Evolutionary conservation across 78 protist species (phyloP).

Genomic region (Capsaspora owczarzaki): DNA sequence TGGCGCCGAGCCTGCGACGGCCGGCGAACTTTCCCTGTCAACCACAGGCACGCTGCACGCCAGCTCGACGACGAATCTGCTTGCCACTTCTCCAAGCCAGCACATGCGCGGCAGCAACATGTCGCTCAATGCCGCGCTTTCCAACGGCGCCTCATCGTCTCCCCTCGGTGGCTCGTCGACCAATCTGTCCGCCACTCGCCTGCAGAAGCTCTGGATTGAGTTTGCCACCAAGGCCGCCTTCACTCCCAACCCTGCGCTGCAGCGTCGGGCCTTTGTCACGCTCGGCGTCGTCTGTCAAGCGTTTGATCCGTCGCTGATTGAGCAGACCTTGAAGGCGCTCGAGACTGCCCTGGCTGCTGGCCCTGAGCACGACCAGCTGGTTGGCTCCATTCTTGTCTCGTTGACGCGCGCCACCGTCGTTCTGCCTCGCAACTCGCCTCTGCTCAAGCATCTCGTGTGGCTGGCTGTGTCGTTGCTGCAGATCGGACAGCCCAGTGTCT

Average conservation of each 20-base stretch:
- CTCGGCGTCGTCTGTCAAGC: constrained; percentile 32
- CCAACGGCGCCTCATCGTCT: too few species aligned
- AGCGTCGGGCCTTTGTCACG: constrained; percentile 45
- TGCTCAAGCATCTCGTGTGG: constrained; percentile 31
- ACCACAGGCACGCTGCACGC: too few species aligned
- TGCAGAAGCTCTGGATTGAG: too few species aligned
- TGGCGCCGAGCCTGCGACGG: too few species aligned
- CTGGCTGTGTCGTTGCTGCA: constrained; percentile 34
- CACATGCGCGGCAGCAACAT: too few species aligned
- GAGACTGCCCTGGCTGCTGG: not conserved
- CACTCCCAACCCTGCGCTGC: constrained; percentile 41
- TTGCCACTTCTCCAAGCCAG: too few species aligned
- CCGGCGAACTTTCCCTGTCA: too few species aligned
- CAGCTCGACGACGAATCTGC: too few species aligned
- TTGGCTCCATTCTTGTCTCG: not conserved
- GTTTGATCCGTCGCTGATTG: constrained; percentile 6
- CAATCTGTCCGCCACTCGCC: too few species aligned
- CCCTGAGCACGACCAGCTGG: not conserved
- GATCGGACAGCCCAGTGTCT: constrained; percentile 25
- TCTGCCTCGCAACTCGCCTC: not conserved
- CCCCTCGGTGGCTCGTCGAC: too few species aligned
- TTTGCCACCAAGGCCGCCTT: constrained; percentile 25
- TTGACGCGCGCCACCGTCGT: not conserved
- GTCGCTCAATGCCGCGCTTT: too few species aligned
- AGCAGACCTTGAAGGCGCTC: not conserved